Evolutionary conservation across 345 rosid genomes (phyloP).

Genomic region (Chamaenerion angustifolium): DNA sequence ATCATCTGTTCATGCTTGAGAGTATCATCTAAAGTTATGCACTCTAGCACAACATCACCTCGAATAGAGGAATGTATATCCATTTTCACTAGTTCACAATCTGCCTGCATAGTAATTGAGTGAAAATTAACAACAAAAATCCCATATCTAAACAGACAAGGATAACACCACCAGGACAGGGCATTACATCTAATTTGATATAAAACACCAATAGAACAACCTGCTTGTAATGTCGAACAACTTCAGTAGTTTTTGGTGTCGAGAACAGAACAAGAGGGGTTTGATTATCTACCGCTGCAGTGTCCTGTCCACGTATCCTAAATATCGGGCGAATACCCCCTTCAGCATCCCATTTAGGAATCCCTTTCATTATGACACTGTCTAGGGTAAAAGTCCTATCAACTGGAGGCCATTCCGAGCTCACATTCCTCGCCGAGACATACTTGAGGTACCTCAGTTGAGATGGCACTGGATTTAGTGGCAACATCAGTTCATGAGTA

Average conservation of each 20-base stretch:
- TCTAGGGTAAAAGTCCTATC: constrained; percentile 84
- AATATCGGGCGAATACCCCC: constrained; percentile 83
- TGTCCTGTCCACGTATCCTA: constrained; percentile 80
- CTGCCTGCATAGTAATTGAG: constrained; percentile 38
- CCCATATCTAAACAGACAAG: no score
- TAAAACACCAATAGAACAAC: constrained; percentile 13
- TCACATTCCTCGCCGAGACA: constrained; percentile 75
- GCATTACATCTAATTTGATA: no score
- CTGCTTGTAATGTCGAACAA: constrained; percentile 63
- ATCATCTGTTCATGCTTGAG: constrained; percentile 63
- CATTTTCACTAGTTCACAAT: constrained; percentile 72
- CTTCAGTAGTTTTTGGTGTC: constrained; percentile 50
- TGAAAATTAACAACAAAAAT: no score
- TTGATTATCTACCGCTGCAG: constrained; percentile 33
- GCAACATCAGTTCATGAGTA: constrained; percentile 76
- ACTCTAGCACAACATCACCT: constrained; percentile 89
- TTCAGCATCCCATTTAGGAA: constrained; percentile 56
- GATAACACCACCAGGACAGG: neutral
- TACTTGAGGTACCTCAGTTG: constrained; percentile 82
- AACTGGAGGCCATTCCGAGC: constrained; percentile 80
- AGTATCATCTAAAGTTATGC: constrained; percentile 64
- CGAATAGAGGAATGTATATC: constrained; percentile 77
- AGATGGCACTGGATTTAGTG: constrained; percentile 79
- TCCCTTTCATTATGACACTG: constrained; percentile 59
- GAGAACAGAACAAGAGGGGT: constrained; percentile 44